A percentile compares a stretch with the other conserved stretches of the same genome.
Evolutionary conservation across 176 grass and related monocot genomes (phyloP).

Genomic region (Musa acuminata): DNA sequence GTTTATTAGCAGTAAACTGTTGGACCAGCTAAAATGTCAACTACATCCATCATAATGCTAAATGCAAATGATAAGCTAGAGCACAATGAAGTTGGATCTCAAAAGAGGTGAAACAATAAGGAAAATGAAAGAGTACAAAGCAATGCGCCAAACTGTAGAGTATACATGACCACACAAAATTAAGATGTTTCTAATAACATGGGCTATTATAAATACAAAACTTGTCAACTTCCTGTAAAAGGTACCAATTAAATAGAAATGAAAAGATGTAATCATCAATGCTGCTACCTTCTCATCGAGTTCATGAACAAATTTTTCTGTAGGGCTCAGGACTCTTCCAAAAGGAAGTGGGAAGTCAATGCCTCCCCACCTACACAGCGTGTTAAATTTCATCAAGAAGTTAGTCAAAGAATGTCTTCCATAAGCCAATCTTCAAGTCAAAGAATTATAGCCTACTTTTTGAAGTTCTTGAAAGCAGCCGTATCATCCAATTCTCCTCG

Average conservation of each 20-base stretch:
- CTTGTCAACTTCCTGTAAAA: neutral
- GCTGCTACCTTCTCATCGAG: conserved; percentile 70
- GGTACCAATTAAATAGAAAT: neutral
- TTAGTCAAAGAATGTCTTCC: neutral
- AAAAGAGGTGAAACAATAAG: neutral
- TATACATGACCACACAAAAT: neutral
- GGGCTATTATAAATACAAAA: too few relatives aligned
- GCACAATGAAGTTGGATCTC: neutral
- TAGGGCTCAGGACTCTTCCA: conserved; percentile 61
- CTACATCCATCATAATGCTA: neutral
- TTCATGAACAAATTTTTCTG: conserved; percentile 82
- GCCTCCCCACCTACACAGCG: conserved; percentile 55
- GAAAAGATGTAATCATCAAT: neutral
- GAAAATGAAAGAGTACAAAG: neutral
- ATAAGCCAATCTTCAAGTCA: neutral
- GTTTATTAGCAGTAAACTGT: neutral
- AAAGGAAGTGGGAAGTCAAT: conserved; percentile 84
- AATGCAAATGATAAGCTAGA: neutral
- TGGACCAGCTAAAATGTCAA: neutral
- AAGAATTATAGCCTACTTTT: conserved; percentile 43
- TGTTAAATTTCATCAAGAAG: neutral
- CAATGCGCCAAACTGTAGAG: neutral
- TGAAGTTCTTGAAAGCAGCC: conserved; percentile 98
- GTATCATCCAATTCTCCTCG: conserved; percentile 90
- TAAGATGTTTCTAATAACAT: too few relatives aligned